Evolutionary conservation across 352 stramenopile species (phyloP), one percentile per base, ranked within the genome.

Genomic region (Globisporangium alternatum): DNA sequence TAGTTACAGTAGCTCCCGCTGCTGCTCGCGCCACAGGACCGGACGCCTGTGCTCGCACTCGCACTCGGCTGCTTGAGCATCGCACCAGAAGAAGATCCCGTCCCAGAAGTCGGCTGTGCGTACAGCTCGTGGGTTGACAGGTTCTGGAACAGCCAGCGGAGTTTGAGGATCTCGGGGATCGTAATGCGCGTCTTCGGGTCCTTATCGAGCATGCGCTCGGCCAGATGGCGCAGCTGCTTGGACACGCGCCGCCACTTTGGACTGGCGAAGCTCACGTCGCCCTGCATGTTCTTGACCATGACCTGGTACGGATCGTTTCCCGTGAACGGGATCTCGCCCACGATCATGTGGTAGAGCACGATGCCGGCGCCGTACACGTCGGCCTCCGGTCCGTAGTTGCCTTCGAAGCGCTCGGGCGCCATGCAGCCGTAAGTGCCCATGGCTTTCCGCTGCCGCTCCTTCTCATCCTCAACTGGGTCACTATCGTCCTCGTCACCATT

Each of bases 221-320:
- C 66, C 13, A 90, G 62, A 25, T 63, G 52, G 44, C 65, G 70
- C 35, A 90, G 56, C 10, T 64, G 45, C 19, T 62, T 57, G 6
- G 76, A 81, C n/a, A 82, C 68, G n/a, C 62, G 56, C 0, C 54
- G 62, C 79, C 79, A 89, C 8, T 62, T 64, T 5, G 77, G 62
- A 22, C 72, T 69, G 2, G 62, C 64, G 53, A 85, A 90, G 28
- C 28, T 75, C 55, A 90, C 69, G 39, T 75, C 49, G 25, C 79
- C 80, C 6, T 76, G 59, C 79, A 89, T 88, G 78, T 89, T 90
- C 66, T 80, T 82, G 33, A 75, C 72, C 65, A 90, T 74, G 56
- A 88, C 55, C 31, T 85, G 76, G 59, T 88, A 81, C 25, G 62
- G 67, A 56, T 87, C 69, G 0, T 44, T 51, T 25, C 79, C 72